Evolutionary conservation across 768 basidiomycete genomes (phyloP), one percentile per base, ranked within the genome.

Genomic region (Amanita rubescens): DNA sequence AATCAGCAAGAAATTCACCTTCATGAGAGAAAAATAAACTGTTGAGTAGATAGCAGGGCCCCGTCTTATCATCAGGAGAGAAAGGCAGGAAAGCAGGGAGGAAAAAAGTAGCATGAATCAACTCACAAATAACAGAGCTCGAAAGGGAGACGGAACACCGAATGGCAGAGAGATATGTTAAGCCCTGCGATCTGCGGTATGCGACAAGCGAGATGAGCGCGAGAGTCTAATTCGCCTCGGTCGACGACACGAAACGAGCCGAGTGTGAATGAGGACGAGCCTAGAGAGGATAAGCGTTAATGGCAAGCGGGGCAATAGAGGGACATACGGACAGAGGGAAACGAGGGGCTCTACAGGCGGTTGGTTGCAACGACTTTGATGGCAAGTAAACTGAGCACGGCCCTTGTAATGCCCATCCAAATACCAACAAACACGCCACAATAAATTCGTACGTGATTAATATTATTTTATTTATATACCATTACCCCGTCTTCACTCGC

Each of bases 281-380:
- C 24, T 49, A 42, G 30, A 51, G 27, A 35, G 32, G 25, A 22
- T 20, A n/a, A 44, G 47, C 11, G 25, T 32, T 25, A 41, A 30
- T 10, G 25, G 27, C 38, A 24, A 20, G 27, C 34, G 37, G 24
- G 22, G 58, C 52, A 46, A 38, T 27, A 54, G 47, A 51, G 41
- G 50, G n/a, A 24, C 45, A 27, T 55, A 42, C 59, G 57, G 25
- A 52, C 57, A 49, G 53, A 56, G 58, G 49, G 37, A 56, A 57
- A 55, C 55, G 55, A 53, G 65, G 59, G 63, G 67, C 59, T 69
- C 67, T 65, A 64, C 53, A 51, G 59, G 55, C 54, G 62, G 66
- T 66, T 67, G 67, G 71, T 73, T 72, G 71, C 71, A 73, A 73
- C 71, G 66, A 69, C 67, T 39, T 64, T 71, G 68, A 73, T 71